A percentile compares a stretch with the other conserved stretches of the same genome.
phyloP scores from a whole-genome alignment of 2,329 filamentous ascomycete genomes.

The Fusarium praegraminearum region DNA sequence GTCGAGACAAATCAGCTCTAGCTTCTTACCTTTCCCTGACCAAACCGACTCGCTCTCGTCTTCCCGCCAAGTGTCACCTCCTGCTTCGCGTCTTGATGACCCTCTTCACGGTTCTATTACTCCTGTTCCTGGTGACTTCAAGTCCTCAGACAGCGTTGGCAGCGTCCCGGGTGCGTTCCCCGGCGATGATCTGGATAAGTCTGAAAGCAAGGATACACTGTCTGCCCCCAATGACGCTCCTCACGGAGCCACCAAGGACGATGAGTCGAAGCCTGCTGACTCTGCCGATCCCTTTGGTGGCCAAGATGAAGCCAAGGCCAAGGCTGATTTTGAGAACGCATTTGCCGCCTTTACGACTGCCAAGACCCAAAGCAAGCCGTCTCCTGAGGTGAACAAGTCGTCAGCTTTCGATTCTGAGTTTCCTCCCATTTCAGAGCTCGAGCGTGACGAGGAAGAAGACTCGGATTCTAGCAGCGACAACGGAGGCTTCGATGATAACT shows the following conservation, averaged over 20 bases:
- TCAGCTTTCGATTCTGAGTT: slow-evolving; percentile 81
- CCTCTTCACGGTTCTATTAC: slow-evolving; percentile 51
- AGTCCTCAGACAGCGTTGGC: slow-evolving; percentile 34
- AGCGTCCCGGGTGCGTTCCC: slow-evolving; percentile 52
- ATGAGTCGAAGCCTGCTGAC: slow-evolving; percentile 40
- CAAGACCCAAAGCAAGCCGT: slow-evolving; percentile 60
- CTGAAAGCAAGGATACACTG: slow-evolving; percentile 49
- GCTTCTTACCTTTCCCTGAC: slow-evolving; percentile 77
- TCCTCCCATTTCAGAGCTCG: slow-evolving; percentile 90
- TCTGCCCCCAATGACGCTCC: slow-evolving; percentile 49
- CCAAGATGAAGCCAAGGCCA: slow-evolving; percentile 70
- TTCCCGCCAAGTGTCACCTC: slow-evolving; percentile 81
- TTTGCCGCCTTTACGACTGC: slow-evolving; percentile 79
- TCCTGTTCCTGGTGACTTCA: slow-evolving; percentile 45
- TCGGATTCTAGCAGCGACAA: slow-evolving; percentile 82
- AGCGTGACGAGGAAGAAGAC: slow-evolving; percentile 75
- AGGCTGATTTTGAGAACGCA: slow-evolving; percentile 86
- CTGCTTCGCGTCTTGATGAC: slow-evolving; percentile 69
- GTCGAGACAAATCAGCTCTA: slow-evolving; percentile 82
- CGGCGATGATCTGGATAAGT: slow-evolving; percentile 53
- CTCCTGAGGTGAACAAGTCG: slow-evolving; percentile 58
- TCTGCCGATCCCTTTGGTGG: slow-evolving; percentile 64
- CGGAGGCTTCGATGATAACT: slow-evolving; percentile 94
- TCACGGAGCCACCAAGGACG: slow-evolving; percentile 35
- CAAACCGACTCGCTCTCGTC: slow-evolving; percentile 78